Conservation (phyloP, 2,329 filamentous ascomycete genomes). For the Coniochaeta sp. region DNA sequence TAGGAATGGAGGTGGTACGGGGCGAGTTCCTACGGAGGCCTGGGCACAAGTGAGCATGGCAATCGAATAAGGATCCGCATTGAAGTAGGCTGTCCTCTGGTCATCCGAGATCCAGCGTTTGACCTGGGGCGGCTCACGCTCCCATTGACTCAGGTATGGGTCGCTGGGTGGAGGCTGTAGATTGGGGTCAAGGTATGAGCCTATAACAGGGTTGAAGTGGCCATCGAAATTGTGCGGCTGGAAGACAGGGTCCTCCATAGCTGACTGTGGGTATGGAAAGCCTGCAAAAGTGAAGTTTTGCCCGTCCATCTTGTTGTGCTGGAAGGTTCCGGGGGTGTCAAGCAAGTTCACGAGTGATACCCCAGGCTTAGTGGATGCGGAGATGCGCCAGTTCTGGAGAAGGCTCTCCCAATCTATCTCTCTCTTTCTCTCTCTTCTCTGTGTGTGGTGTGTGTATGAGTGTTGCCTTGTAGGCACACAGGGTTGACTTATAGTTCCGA, state of each 20-base stretch:
- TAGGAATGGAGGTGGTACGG: slow-evolving; percentile 10
- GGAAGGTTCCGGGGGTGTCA: not conserved
- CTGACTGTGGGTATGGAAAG: not conserved
- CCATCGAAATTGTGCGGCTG: not conserved
- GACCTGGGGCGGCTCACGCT: not conserved
- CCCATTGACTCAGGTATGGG: not conserved
- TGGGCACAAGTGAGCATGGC: slow-evolving; percentile 5
- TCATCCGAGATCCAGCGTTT: slow-evolving; percentile 26
- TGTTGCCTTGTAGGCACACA: slow-evolving; percentile 1
- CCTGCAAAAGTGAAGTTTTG: not conserved
- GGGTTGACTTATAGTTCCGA: not conserved
- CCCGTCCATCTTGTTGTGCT: not conserved
- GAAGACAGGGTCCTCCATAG: not conserved
- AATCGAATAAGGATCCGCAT: slow-evolving; percentile 11
- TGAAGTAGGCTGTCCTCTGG: slow-evolving; percentile 18
- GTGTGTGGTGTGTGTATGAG: too few species aligned
- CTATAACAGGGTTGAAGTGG: not conserved
- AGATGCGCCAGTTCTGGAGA: not conserved
- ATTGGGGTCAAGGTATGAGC: not conserved
- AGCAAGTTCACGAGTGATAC: not conserved
- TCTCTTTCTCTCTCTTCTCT: too few species aligned
- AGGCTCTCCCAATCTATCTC: not conserved
- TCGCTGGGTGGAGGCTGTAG: not conserved
- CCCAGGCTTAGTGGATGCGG: not conserved
- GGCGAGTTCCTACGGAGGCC: slow-evolving; percentile 7